Evolutionary conservation across 208 protist species (phyloP), one percentile per base, ranked within the genome.

Genomic region (Leishmania turanica): DNA sequence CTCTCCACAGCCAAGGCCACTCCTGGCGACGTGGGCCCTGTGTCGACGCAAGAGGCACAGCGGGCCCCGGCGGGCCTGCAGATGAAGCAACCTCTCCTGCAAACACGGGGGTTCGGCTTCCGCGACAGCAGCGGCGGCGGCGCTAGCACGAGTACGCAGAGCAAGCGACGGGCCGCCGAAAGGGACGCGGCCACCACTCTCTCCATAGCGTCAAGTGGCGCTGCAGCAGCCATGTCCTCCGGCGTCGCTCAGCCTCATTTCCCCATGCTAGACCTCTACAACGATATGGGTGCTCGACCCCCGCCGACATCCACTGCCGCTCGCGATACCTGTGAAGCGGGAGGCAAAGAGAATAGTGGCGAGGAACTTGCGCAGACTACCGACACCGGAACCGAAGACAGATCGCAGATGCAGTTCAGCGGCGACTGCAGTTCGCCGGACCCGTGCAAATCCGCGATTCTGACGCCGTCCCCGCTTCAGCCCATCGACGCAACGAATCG

Each of bases 1-100:
- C 56, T 69, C 64, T 83, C 65, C 9, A 75, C 80, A 27, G 77
- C 40, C 9, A 83, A 74, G 8, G 71, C 54, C 72, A 77, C 11
- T 24, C 15, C 74, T n/a, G 78, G 40, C 49, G 71, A 68, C 56
- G 42, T n/a, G 42, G 71, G 45, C 17, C 9, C 78, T 15, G 49
- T 40, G n/a, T 77, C 78, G 56, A 45, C 51, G 53, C 45, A 24
- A 3, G 71, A 82, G 19, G 40, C 69, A n/a, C 68, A 72, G n/a
- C 69, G 56, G 15, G 56, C 68, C 15, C 70, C 64, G 60, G 51
- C 15, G 9, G 17, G 17, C 51, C n/a, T 60, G 56, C 70, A 81
- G 69, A 76, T 69, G 69, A 68, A 70, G 19, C 78, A 81, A 17
- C 69, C 78, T 8, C 68, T 75, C 56, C 78, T 75, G 54, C 68